These are phyloP conservation scores for Melastoma malabathricum DNA, from an alignment of 345 rosid genomes.

Conservation along the genomic window DNA sequence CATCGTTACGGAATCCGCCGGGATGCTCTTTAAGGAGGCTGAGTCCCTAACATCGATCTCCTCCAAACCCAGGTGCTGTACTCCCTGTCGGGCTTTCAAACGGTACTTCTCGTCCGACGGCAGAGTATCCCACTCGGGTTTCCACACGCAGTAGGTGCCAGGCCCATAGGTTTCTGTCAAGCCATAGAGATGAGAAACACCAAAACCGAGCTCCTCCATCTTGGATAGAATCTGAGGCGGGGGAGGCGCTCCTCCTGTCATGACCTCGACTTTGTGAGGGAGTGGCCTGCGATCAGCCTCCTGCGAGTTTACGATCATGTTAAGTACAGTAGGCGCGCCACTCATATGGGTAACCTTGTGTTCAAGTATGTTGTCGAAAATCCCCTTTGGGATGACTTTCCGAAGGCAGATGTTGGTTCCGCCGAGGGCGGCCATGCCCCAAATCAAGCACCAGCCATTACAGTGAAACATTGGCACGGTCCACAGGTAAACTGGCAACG, in stretches of 20 bases:
- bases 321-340: slow-evolving; percentile 64
- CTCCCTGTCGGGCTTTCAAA: slow-evolving; percentile 8
- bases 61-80: background rate
- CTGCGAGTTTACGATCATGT: slow-evolving; percentile 54
- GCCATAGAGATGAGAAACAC: slow-evolving; percentile 3
- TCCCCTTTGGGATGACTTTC: slow-evolving; percentile 34
- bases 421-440: slow-evolving; percentile 84
- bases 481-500: slow-evolving; percentile 38
- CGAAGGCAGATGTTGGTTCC: slow-evolving; percentile 65
- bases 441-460: slow-evolving; percentile 73
- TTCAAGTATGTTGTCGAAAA: slow-evolving; percentile 34
- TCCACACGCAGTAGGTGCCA: slow-evolving; percentile 2
- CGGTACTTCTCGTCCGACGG: background rate
- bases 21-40: slow-evolving; percentile 35
- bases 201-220: slow-evolving; percentile 6
- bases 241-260: slow-evolving; percentile 6
- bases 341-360: slow-evolving; percentile 70
- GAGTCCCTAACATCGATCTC: slow-evolving; percentile 4
- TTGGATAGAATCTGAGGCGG: slow-evolving; percentile 1
- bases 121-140: slow-evolving; percentile 5
- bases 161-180: slow-evolving; percentile 2
- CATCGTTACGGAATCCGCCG: slow-evolving; percentile 40
- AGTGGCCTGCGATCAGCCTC: slow-evolving; percentile 14
- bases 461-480: slow-evolving; percentile 92
- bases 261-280: background rate